Evolutionary conservation across 192 early-diverging fungal genomes (phyloP), one percentile per base, ranked within the genome.

Genomic region (Rhizophlyctis rosea): DNA sequence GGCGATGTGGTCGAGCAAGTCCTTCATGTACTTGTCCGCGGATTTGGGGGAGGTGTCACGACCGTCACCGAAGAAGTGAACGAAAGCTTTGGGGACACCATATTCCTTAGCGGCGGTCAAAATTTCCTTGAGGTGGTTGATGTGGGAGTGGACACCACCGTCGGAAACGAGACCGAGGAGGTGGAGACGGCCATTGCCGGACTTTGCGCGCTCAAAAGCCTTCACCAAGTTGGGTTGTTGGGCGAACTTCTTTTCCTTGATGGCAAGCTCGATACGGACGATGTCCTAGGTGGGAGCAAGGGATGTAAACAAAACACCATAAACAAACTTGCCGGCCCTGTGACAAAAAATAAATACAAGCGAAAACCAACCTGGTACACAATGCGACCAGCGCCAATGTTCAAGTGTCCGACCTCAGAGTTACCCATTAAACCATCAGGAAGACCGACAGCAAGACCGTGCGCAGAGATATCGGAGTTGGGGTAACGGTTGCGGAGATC

Each of bases 371-470:
- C 88, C 81, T 99, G 97, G 76, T 98, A 98, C 31, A 99, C 98
- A 23, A 99, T 83, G 35, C 98, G 87, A 32, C 98, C 98, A 50
- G 98, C 98, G 54, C 98, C 98, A 86, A 99, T 95, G 84, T 99
- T 99, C 70, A 98, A 76, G 68, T 99, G 98, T 11, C 98, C 98
- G 47, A 99, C 98, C 77, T 99, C 98, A 47, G 91, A 94, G 86
- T 99, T 99, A 59, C 96, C 98, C 98, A 99, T 99, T 55, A 98
- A 82, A 7, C 94, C 98, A n/a, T 94, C 95, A 13, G 96, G 96
- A 32, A 99, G 83, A 54, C 98, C 98, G 49, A 99, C 98, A 30
- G 87, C 83, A 32, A 90, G 83, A 28, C 98, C 98, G 68, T 98
- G 94, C n/a, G 98, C 98, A 53, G 76, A 86, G 35, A 99, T 79